A percentile compares a stretch with the other conserved stretches of the same genome.
These are phyloP conservation scores for Gossypium herbaceum DNA, from an alignment of 345 rosid species.

Conservation along the genomic window DNA sequence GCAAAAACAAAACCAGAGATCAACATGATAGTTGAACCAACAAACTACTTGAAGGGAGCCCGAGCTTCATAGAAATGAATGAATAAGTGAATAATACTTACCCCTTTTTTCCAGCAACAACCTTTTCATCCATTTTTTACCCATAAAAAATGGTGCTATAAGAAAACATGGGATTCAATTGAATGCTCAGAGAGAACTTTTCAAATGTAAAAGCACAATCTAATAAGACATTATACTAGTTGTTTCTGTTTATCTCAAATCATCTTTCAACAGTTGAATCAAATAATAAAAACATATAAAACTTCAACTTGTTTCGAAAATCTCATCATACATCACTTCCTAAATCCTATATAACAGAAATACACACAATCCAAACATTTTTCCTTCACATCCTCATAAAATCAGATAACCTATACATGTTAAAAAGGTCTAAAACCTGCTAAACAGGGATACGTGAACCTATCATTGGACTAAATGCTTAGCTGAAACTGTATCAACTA, in stretches of 20 bases:
- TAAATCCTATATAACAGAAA: neutral
- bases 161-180: neutral
- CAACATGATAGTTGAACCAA: no score
- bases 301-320: no score
- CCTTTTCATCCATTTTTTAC: no score
- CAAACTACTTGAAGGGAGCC: no score
- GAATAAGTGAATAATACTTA: no score
- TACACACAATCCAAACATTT: neutral
- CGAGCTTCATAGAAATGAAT: no score
- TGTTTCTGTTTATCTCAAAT: neutral
- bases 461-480: neutral
- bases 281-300: neutral
- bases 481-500: neutral
- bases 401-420: neutral
- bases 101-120: no score
- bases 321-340: neutral
- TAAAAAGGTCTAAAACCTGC: neutral
- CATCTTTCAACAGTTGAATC: neutral
- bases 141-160: neutral
- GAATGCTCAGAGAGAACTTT: neutral
- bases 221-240: neutral
- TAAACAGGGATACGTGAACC: neutral
- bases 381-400: neutral
- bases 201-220: neutral
- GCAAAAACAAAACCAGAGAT: no score